These are phyloP conservation scores for Aspergillus sp. DNA, from an alignment of 2,329 filamentous ascomycete species.

Conservation along the genomic window DNA sequence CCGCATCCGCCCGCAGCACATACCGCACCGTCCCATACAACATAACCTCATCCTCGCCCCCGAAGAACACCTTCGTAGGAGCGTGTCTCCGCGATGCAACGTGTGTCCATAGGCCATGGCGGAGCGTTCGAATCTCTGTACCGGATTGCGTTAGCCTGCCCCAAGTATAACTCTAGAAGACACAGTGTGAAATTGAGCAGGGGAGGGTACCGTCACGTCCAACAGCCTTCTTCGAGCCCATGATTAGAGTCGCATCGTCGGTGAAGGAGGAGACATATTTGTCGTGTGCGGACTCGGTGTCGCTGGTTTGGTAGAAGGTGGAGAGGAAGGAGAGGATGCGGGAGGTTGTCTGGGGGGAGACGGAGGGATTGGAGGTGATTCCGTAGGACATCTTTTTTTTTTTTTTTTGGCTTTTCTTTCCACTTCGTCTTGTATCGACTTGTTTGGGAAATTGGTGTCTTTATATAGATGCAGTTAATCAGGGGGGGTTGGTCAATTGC, in stretches of 20 bases:
- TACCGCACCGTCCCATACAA: conserved; percentile 32
- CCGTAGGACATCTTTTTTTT: conserved; percentile 25
- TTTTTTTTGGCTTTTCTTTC: not conserved
- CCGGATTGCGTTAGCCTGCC: no score
- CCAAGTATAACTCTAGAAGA: not conserved
- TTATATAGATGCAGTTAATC: not conserved
- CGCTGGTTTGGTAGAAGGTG: conserved; percentile 31
- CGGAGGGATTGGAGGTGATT: conserved; percentile 20
- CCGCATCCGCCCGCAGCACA: conserved; percentile 22
- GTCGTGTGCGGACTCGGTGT: conserved; percentile 28
- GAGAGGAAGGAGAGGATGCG: conserved; percentile 27
- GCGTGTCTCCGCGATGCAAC: conserved; percentile 28
- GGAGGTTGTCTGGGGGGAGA: conserved; percentile 18
- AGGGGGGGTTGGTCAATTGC: no score
- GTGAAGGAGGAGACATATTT: conserved; percentile 31
- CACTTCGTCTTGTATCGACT: not conserved
- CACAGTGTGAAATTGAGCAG: not conserved
- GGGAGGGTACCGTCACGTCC: conserved; percentile 22
- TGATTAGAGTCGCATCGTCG: conserved; percentile 29
- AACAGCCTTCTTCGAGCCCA: conserved; percentile 30
- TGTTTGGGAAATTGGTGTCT: not conserved
- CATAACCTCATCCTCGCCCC: conserved; percentile 30
- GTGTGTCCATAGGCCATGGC: conserved; percentile 31
- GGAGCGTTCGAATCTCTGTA: conserved; percentile 24
- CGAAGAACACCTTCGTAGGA: conserved; percentile 26